Evolutionary conservation across 768 basidiomycete genomes (phyloP).

Genomic region (Rhodotorula babjevae): DNA sequence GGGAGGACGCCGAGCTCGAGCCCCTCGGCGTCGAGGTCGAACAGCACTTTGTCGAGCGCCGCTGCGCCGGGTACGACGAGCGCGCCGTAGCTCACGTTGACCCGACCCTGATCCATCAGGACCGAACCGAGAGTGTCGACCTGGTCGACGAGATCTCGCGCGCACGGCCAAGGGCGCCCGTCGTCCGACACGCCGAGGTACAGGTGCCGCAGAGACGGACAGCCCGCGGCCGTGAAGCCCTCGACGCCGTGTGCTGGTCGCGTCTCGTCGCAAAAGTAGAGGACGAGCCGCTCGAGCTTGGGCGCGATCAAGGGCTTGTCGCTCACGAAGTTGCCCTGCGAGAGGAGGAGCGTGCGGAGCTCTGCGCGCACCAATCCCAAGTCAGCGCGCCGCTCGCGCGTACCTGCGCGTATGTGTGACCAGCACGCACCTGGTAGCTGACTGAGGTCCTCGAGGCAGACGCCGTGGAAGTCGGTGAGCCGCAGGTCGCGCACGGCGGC

Average conservation of each 20-base stretch:
- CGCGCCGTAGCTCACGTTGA: too few relatives aligned
- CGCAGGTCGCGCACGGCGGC: too few relatives aligned
- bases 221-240: too few relatives aligned
- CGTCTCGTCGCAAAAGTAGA: not conserved
- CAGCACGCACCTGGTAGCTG: too few relatives aligned
- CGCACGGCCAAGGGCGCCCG: too few relatives aligned
- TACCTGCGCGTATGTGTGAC: too few relatives aligned
- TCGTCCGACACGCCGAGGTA: not conserved
- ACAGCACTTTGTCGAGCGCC: not conserved
- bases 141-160: not conserved
- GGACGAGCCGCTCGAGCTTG: not conserved
- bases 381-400: too few relatives aligned
- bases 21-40: not conserved
- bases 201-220: not conserved
- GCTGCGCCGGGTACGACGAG: too few relatives aligned
- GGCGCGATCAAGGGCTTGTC: not conserved
- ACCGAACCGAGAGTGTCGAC: not conserved
- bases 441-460: too few relatives aligned
- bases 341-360: not conserved
- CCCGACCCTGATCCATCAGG: too few relatives aligned
- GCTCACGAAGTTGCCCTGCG: not conserved
- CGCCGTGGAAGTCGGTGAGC: too few relatives aligned
- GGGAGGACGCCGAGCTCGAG: accelerated
- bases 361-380: not conserved
- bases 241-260: too few relatives aligned